Evolutionary conservation across 2,329 filamentous ascomycete species (phyloP).

Genomic region (Nectriaceae sp.): DNA sequence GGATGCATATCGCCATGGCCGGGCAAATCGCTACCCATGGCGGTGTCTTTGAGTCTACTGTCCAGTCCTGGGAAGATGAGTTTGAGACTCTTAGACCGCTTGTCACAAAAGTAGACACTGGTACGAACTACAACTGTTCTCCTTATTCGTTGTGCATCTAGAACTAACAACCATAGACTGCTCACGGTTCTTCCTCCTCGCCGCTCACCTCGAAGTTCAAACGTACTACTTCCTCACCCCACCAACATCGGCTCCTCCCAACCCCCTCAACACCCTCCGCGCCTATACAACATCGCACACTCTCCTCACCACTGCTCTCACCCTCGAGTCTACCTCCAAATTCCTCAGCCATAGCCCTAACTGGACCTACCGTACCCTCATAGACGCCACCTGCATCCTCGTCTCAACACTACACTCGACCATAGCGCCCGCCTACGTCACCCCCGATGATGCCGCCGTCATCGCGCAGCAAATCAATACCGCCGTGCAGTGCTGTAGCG

Average conservation of each 20-base stretch:
- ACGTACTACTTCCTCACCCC: conserved; percentile 53
- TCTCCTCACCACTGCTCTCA: conserved; percentile 44
- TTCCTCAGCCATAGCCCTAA: conserved; percentile 51
- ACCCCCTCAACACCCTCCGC: conserved; percentile 48
- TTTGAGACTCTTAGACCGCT: conserved; percentile 49
- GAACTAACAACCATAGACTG: conserved; percentile 37
- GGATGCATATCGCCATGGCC: conserved; percentile 48
- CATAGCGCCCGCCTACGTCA: conserved; percentile 36
- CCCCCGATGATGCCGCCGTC: conserved; percentile 30
- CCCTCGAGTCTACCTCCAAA: conserved; percentile 41
- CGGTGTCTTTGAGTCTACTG: conserved; percentile 48
- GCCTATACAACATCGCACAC: conserved; percentile 50
- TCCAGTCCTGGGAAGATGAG: conserved; percentile 54
- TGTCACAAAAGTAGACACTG: conserved; percentile 48
- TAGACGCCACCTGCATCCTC: conserved; percentile 48
- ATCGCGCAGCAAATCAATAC: conserved; percentile 35
- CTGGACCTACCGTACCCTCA: conserved; percentile 49
- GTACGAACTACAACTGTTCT: conserved; percentile 31
- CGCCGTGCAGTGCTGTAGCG: conserved; percentile 43
- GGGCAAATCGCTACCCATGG: conserved; percentile 48
- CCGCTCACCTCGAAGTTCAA: conserved; percentile 55
- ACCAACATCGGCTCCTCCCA: conserved; percentile 36
- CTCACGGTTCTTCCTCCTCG: conserved; percentile 50
- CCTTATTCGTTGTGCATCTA: neutral
- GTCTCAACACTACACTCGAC: conserved; percentile 48